These are phyloP conservation scores for Penicillium sp. DNA, from an alignment of 2,329 filamentous ascomycete species.

Conservation along the genomic window DNA sequence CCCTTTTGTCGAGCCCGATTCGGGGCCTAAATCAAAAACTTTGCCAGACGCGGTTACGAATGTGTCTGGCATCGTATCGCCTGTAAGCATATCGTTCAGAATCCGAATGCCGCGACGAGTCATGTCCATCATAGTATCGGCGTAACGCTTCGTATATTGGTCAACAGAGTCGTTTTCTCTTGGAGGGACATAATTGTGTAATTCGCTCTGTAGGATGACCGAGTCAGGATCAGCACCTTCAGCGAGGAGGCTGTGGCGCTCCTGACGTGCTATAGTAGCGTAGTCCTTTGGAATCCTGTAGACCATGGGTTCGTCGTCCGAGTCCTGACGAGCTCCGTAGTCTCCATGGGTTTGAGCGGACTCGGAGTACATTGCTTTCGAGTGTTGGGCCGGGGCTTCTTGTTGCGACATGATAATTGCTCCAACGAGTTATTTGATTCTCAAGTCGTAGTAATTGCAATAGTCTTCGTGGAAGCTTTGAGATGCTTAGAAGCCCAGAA, in stretches of 20 bases:
- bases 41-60: background rate
- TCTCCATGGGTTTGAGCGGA: background rate
- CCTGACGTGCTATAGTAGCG: background rate
- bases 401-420: background rate
- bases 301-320: constrained; percentile 1
- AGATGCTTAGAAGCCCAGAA: background rate
- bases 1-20: background rate
- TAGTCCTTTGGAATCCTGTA: background rate
- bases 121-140: background rate
- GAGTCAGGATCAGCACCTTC: background rate
- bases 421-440: background rate
- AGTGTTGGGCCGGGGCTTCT: background rate
- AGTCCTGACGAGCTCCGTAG: background rate
- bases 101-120: background rate
- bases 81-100: background rate
- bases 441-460: background rate
- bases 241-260: background rate
- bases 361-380: background rate
- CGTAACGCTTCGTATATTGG: background rate
- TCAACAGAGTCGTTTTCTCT: background rate
- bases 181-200: background rate
- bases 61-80: background rate
- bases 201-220: background rate
- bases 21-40: background rate
- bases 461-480: background rate